These are phyloP conservation scores for Thalassiosira tumida DNA, from an alignment of 352 stramenopile genomes.

Conservation along the genomic window DNA sequence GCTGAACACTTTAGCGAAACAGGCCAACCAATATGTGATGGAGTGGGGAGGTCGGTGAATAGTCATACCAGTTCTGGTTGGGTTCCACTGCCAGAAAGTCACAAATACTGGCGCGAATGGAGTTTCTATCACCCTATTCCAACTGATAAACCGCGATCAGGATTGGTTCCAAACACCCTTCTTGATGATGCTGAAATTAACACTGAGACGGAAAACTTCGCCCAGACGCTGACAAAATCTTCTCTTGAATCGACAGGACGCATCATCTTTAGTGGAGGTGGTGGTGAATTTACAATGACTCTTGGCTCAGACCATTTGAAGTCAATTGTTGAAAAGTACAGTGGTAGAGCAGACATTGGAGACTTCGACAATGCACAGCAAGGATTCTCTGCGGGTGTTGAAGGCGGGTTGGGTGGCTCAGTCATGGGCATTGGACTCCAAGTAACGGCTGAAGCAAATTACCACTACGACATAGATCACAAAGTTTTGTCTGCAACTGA, in stretches of 20 bases:
- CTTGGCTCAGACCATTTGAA: neutral
- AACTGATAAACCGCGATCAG: neutral
- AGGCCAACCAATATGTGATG: no score
- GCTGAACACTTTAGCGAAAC: no score
- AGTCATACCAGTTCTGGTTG: no score
- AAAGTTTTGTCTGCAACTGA: neutral
- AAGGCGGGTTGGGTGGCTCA: neutral
- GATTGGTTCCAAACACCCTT: neutral
- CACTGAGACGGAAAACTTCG: neutral
- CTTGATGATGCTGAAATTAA: neutral
- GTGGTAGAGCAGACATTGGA: neutral
- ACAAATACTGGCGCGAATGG: neutral
- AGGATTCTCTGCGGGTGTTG: neutral
- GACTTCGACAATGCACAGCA: neutral
- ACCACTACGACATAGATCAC: neutral
- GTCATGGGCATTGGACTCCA: neutral
- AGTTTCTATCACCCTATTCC: neutral
- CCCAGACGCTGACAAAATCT: neutral
- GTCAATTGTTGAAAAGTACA: neutral
- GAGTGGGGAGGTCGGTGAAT: no score
- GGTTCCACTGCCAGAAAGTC: neutral
- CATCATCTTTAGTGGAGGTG: neutral
- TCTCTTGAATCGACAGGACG: neutral
- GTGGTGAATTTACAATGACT: neutral
- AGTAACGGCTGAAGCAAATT: neutral